A percentile compares a stretch with the other conserved stretches of the same genome.
Evolutionary conservation across 352 stramenopile genomes (phyloP).

Genomic region (Phytophthora pinifolia): DNA sequence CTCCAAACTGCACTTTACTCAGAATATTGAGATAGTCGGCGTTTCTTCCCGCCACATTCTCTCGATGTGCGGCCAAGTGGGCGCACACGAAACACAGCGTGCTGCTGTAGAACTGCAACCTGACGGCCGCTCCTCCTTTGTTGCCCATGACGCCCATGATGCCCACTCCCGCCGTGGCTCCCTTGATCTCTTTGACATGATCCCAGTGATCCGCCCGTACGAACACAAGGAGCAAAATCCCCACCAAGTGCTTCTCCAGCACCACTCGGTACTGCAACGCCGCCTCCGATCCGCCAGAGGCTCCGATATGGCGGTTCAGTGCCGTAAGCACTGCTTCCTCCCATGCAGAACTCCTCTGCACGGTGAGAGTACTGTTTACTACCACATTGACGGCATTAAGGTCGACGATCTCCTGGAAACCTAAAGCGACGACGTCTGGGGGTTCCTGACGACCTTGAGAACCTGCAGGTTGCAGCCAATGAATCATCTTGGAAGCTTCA

Average conservation of each 20-base stretch:
- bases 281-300: conserved; percentile 5
- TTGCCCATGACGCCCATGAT: conserved; percentile 99
- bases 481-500: conserved; percentile 56
- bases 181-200: conserved; percentile 88
- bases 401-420: conserved; percentile 99
- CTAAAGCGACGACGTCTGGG: conserved; percentile 72
- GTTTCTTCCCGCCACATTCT: conserved; percentile 97
- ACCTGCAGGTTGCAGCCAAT: conserved; percentile 60
- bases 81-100: conserved; percentile 99
- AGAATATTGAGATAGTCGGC: conserved; percentile 98
- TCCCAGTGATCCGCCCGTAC: conserved; percentile 79
- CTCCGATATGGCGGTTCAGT: conserved; percentile 82
- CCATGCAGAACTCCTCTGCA: conserved; percentile 88
- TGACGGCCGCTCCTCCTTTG: conserved; percentile 96
- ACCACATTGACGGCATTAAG: conserved; percentile 99
- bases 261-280: conserved; percentile 68
- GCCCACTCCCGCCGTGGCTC: conserved; percentile 93
- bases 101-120: conserved; percentile 97
- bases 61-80: conserved; percentile 98
- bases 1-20: conserved; percentile 93
- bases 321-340: conserved; percentile 88
- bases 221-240: conserved; percentile 97
- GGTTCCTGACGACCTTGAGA: conserved; percentile 3
- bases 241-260: conserved; percentile 94
- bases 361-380: conserved; percentile 94